These are phyloP conservation scores for Colletotrichum endophyticum DNA, from an alignment of 2,329 filamentous ascomycete species.

Conservation along the genomic window DNA sequence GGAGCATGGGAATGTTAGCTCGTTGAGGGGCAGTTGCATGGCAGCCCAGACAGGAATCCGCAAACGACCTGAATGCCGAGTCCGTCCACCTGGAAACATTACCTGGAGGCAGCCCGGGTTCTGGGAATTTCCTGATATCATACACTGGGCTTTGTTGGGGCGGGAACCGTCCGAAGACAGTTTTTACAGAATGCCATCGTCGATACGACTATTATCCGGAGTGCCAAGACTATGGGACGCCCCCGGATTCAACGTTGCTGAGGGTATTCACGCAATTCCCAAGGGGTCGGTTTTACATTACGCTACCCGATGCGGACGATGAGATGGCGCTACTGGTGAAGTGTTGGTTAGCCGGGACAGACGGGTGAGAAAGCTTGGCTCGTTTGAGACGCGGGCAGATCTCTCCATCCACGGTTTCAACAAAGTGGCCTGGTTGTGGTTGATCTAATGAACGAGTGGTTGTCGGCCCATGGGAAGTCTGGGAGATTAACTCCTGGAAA, in stretches of 20 bases:
- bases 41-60: neutral
- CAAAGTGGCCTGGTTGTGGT: neutral
- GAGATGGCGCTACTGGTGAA: neutral
- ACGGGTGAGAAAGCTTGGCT: neutral
- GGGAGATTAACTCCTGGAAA: neutral
- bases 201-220: neutral
- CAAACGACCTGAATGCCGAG: neutral
- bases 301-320: neutral
- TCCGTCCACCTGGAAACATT: neutral
- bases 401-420: neutral
- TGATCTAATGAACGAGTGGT: neutral
- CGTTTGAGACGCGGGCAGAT: neutral
- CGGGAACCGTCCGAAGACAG: neutral
- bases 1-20: neutral
- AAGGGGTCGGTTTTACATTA: neutral
- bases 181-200: neutral
- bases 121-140: neutral
- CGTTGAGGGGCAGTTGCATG: neutral
- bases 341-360: neutral
- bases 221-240: neutral
- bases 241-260: neutral
- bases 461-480: neutral
- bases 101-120: neutral
- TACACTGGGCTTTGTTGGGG: neutral
- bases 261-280: neutral